A percentile compares a stretch with the other conserved stretches of the same genome.
Conservation (phyloP, 306 rosid genomes). For the Cicer chorassanicum region DNA sequence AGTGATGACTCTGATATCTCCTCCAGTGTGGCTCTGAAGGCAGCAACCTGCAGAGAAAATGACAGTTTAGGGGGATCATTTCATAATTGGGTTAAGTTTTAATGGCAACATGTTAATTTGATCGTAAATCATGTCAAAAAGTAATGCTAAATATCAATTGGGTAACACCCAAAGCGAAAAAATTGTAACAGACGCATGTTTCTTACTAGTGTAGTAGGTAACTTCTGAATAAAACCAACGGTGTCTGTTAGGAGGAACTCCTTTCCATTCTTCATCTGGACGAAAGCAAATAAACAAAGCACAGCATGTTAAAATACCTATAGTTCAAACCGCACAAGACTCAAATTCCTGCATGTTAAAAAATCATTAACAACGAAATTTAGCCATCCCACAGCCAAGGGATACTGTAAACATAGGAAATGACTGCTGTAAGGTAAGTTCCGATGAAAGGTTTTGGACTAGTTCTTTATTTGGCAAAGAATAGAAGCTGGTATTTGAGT, state of each 20-base stretch:
- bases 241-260: slow-evolving; percentile 95
- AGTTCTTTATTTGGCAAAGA: slow-evolving; percentile 30
- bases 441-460: slow-evolving; percentile 1
- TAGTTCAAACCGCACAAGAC: slow-evolving; percentile 24
- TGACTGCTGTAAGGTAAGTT: slow-evolving; percentile 23
- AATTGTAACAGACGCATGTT: slow-evolving; percentile 35
- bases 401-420: slow-evolving; percentile 15
- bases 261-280: slow-evolving; percentile 88
- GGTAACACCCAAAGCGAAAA: slow-evolving; percentile 35
- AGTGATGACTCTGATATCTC: slow-evolving; percentile 91
- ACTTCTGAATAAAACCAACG: slow-evolving; percentile 97
- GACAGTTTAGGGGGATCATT: slow-evolving; percentile 23
- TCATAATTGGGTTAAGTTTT: slow-evolving; percentile 7
- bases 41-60: slow-evolving; percentile 73
- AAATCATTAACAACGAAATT: not conserved
- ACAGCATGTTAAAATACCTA: slow-evolving; percentile 39
- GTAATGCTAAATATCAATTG: slow-evolving; percentile 14
- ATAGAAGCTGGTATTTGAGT: slow-evolving; percentile 37
- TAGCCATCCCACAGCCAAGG: slow-evolving; percentile 31
- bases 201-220: slow-evolving; percentile 93
- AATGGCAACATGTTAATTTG: slow-evolving; percentile 23
- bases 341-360: slow-evolving; percentile 6
- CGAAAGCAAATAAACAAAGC: slow-evolving; percentile 43
- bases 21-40: slow-evolving; percentile 96
- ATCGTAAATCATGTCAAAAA: slow-evolving; percentile 31